Conservation (phyloP, 2,329 filamentous ascomycete species). For the Allantophomopsis lycopodina region DNA sequence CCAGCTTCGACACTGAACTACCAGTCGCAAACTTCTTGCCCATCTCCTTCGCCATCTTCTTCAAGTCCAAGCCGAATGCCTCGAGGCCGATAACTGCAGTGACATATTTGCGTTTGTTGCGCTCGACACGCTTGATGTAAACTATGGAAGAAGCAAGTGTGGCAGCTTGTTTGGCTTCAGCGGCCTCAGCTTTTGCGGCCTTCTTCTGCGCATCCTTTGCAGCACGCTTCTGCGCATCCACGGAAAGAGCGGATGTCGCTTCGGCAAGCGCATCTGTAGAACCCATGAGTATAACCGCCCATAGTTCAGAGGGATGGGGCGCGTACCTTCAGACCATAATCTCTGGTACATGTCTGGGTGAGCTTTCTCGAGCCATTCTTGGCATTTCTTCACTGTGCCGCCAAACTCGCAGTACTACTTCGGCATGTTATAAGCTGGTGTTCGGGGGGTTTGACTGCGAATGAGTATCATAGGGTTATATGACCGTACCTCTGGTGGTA, state of each 20-base stretch:
- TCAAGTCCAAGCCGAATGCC: conserved; percentile 80
- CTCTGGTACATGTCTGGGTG: conserved; percentile 60
- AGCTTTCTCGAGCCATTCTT: conserved; percentile 79
- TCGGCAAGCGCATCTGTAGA: conserved; percentile 62
- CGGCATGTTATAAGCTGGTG: conserved; percentile 8
- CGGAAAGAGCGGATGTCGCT: conserved; percentile 71
- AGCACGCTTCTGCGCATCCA: conserved; percentile 87
- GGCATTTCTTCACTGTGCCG: conserved; percentile 90
- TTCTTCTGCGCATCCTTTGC: conserved; percentile 97
- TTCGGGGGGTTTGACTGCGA: background rate
- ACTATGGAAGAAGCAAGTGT: conserved; percentile 72
- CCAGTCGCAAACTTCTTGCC: conserved; percentile 98
- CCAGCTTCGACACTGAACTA: conserved; percentile 77
- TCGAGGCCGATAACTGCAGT: conserved; percentile 87
- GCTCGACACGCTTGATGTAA: conserved; percentile 90
- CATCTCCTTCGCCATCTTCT: conserved; percentile 92
- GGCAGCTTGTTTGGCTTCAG: conserved; percentile 71
- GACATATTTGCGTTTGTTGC: conserved; percentile 95
- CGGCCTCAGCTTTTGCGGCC: conserved; percentile 81
- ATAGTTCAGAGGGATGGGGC: background rate
- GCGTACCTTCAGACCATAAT: conserved; percentile 75
- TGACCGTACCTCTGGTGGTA: conserved; percentile 45
- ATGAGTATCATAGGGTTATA: background rate
- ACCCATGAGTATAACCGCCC: background rate
- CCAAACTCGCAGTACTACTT: conserved; percentile 96